phyloP scores from a whole-genome alignment of 108 stramenopile genomes.

The Cyclotella sp. region DNA sequence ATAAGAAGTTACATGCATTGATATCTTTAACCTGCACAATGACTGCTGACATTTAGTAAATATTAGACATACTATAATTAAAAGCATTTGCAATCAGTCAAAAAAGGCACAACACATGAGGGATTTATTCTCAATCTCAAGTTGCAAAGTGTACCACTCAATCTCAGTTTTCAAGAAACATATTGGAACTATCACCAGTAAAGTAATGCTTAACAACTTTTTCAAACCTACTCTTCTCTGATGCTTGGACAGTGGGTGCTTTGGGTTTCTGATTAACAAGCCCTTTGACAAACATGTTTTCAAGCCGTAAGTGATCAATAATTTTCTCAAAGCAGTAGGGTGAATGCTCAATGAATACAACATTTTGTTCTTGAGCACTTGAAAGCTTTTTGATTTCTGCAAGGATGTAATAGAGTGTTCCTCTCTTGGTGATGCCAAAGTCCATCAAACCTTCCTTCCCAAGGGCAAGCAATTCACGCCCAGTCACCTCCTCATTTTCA shows the following conservation, averaged over 20 bases:
- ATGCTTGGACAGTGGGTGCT: slow-evolving; percentile 6
- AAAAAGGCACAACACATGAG: no score
- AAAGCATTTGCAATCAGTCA: no score
- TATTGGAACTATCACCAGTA: slow-evolving; percentile 11
- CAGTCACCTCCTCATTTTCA: no score
- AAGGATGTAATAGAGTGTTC: slow-evolving; percentile 17
- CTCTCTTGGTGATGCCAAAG: slow-evolving; percentile 22
- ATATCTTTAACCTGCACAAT: no score
- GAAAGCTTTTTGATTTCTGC: slow-evolving; percentile 33
- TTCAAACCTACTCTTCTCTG: slow-evolving; percentile 28
- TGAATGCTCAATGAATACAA: neutral
- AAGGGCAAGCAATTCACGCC: slow-evolving; percentile 26
- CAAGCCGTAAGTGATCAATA: slow-evolving; percentile 15
- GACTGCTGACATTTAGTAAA: no score
- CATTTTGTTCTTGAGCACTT: neutral
- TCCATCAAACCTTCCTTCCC: slow-evolving; percentile 15
- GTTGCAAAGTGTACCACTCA: no score
- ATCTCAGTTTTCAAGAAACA: slow-evolving; percentile 4
- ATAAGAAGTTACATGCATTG: no score
- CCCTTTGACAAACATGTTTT: neutral
- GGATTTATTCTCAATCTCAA: no score
- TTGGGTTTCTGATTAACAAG: slow-evolving; percentile 12
- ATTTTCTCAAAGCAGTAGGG: slow-evolving; percentile 13
- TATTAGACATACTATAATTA: no score
- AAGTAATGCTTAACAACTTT: slow-evolving; percentile 34